Base-by-base conservation (phyloP, 257 asterid species). In the Cynanchum wilfordii region DNA sequence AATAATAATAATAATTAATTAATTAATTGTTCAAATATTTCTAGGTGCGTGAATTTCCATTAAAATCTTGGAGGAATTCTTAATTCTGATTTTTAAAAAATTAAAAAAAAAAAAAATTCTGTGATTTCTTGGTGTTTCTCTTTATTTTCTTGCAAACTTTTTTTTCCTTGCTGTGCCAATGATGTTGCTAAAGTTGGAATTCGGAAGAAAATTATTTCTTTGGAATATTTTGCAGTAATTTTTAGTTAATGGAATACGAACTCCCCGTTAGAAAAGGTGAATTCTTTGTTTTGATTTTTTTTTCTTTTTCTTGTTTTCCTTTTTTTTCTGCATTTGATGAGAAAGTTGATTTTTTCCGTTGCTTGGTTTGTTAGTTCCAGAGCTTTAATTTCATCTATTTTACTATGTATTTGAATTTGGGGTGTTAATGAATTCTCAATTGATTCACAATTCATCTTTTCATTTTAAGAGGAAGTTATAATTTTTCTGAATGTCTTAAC, bases 221-320 rank as follows among this genome's bases (percentile, higher is more conserved):
- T 59, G 25, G 36, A 62, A 72, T 7, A 10, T 9, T 19, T 10
- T 72, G 3, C 16, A 44, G n/a, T 72, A 4, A 45, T 17, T 50
- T 60, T 62, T 72, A 56, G 66, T 47, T 47, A 38, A 72, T 72
- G 76, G 76, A 72, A 15, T 72, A 49, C 76, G 76, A 58, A 58
- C 70, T 60, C 62, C 76, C 70, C 19, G 76, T 49, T 29, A 60
- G 54, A 8, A 59, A 55, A 10, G 70, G 76, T 47, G 66, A 72
- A 44, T 72, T 72, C 19, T 60, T 29, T 8, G 38, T 29, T 27
- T 12, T 25, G 25, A 58, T 27, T 70, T 8, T 1, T n/a, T 9
- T 19, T 29, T 16, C 0, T 36, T 44, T 62, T 17, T 44, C 16
- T 10, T 19, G 19, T 17, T 5, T 49, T n/a, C 12, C 47, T 42